These are phyloP conservation scores for Dalbergia oliveri DNA, from an alignment of 306 rosid genomes.

Conservation along the genomic window DNA sequence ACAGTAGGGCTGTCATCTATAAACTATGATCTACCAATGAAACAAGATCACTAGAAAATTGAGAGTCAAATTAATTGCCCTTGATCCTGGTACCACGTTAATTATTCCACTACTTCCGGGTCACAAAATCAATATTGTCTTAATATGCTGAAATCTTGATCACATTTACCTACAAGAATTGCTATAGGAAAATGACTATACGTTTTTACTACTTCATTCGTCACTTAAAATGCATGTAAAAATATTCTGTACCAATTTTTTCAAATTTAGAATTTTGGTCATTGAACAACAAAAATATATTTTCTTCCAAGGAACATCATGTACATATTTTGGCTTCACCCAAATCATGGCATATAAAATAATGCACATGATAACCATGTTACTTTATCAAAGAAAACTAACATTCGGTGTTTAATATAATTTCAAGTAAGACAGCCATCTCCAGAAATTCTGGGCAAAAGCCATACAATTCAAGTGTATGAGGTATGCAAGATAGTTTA, in stretches of 20 bases:
- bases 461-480: slow-evolving; percentile 27
- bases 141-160: slow-evolving; percentile 1
- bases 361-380: not conserved
- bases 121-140: not conserved
- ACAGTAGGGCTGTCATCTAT: not conserved
- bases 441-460: slow-evolving; percentile 16
- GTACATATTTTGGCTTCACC: slow-evolving; percentile 22
- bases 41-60: slow-evolving; percentile 1
- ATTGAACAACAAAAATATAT: slow-evolving; percentile 20
- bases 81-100: not conserved
- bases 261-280: slow-evolving; percentile 10
- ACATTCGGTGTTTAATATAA: not conserved
- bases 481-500: slow-evolving; percentile 19
- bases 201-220: not conserved
- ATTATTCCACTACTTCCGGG: not conserved
- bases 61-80: not conserved
- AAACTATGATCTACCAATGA: slow-evolving; percentile 14
- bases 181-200: not conserved
- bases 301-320: slow-evolving; percentile 33
- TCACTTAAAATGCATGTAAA: slow-evolving; percentile 15
- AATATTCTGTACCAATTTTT: not conserved
- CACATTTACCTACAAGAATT: slow-evolving; percentile 10
- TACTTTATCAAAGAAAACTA: slow-evolving; percentile 3
- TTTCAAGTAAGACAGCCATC: slow-evolving; percentile 23
- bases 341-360: not conserved